These are phyloP conservation scores for Colletotrichum sojae DNA, from an alignment of 2,329 filamentous ascomycete genomes.

Conservation along the genomic window DNA sequence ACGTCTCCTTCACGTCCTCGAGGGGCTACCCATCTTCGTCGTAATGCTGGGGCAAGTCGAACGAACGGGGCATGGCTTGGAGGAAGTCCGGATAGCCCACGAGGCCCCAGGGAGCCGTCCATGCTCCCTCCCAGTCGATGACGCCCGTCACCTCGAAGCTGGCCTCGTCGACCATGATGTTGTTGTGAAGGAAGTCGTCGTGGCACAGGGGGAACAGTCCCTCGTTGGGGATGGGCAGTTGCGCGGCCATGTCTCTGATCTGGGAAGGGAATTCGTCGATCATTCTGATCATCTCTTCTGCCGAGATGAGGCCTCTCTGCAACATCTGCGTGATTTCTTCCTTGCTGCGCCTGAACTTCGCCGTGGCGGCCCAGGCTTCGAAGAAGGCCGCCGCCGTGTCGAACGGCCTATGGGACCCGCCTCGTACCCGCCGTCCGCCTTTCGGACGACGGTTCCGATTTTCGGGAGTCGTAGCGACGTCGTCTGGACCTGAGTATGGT, in stretches of 20 bases:
- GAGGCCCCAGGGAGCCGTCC: slow-evolving; percentile 45
- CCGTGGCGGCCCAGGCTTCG: slow-evolving; percentile 43
- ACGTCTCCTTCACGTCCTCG: not conserved
- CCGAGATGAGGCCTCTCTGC: slow-evolving; percentile 5
- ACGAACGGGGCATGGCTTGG: slow-evolving; percentile 35
- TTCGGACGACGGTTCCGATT: slow-evolving; percentile 40
- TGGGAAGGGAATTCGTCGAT: slow-evolving; percentile 9
- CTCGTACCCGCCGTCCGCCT: slow-evolving; percentile 33
- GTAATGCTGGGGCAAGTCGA: slow-evolving; percentile 8
- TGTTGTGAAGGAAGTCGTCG: slow-evolving; percentile 50
- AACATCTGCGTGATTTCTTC: slow-evolving; percentile 1
- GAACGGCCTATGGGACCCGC: slow-evolving; percentile 44
- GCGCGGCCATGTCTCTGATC: not conserved
- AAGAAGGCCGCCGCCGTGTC: slow-evolving; percentile 42
- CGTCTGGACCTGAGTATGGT: slow-evolving; percentile 39
- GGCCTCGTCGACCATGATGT: slow-evolving; percentile 48
- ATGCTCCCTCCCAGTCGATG: slow-evolving; percentile 52
- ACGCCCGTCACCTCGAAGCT: slow-evolving; percentile 45
- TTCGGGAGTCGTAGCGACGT: slow-evolving; percentile 43
- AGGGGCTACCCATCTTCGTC: slow-evolving; percentile 13
- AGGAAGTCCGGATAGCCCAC: slow-evolving; percentile 44
- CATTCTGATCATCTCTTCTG: not conserved
- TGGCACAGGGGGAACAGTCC: slow-evolving; percentile 52
- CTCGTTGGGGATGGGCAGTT: slow-evolving; percentile 23
- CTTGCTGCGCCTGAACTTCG: slow-evolving; percentile 27